A percentile compares a stretch with the other conserved stretches of the same genome.
phyloP scores from a whole-genome alignment of 176 grass and related monocot species.

The Dactylis glomerata region DNA sequence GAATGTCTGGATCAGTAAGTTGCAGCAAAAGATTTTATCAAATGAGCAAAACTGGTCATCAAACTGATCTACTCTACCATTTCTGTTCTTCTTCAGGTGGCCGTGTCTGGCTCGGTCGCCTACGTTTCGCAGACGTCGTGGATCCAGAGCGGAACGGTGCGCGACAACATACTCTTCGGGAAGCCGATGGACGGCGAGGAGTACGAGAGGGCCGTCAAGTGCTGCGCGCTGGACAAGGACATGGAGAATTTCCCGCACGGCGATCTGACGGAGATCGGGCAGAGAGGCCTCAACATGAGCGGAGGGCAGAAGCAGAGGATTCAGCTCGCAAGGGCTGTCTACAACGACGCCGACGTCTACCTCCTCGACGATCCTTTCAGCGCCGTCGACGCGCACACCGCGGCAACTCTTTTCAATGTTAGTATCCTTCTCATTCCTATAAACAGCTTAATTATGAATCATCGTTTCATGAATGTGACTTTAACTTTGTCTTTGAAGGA shows the following conservation, averaged over 20 bases:
- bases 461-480: neutral
- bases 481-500: constrained; percentile 41
- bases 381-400: constrained; percentile 71
- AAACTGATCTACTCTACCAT: neutral
- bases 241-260: constrained; percentile 62
- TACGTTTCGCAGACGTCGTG: constrained; percentile 76
- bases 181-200: constrained; percentile 46
- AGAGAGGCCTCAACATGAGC: constrained; percentile 81
- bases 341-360: constrained; percentile 58
- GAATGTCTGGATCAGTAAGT: constrained; percentile 69
- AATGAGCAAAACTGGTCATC: neutral
- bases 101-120: constrained; percentile 46
- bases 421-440: constrained; percentile 1
- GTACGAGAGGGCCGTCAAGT: constrained; percentile 59
- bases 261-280: constrained; percentile 66
- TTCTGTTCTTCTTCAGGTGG: constrained; percentile 39
- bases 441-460: neutral
- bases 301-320: constrained; percentile 88
- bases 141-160: constrained; percentile 78
- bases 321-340: constrained; percentile 69
- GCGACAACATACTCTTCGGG: constrained; percentile 77
- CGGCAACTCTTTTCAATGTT: constrained; percentile 68
- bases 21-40: neutral
- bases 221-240: constrained; percentile 75
- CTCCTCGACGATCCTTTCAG: constrained; percentile 85